Conservation (phyloP, 176 grass and related monocot genomes). For the Cenchrus purpureus region DNA sequence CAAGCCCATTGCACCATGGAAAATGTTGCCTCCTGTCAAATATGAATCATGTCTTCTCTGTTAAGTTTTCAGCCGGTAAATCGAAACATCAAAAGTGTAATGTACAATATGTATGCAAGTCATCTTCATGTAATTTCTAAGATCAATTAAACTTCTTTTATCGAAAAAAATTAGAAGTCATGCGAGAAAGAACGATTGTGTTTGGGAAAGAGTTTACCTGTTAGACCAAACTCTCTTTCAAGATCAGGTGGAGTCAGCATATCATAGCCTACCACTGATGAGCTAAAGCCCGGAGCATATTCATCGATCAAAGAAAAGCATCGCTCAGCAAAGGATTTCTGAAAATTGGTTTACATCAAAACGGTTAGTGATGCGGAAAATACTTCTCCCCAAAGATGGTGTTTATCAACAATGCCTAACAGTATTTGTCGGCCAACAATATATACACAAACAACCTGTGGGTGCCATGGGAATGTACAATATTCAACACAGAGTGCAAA, state of each 20-base stretch:
- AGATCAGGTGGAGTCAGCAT: slow-evolving; percentile 97
- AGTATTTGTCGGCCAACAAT: not conserved
- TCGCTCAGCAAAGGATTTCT: slow-evolving; percentile 88
- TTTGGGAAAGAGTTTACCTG: slow-evolving; percentile 49
- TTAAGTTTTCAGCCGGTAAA: slow-evolving; percentile 8
- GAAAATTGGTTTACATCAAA: slow-evolving; percentile 49
- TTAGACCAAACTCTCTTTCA: slow-evolving; percentile 93
- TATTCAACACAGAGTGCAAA: not conserved
- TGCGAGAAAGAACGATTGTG: not conserved
- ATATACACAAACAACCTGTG: slow-evolving; percentile 10
- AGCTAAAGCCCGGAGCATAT: slow-evolving; percentile 88
- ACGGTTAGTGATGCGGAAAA: slow-evolving; percentile 20
- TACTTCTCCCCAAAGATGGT: not conserved
- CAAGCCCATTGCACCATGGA: slow-evolving; percentile 94
- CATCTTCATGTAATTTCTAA: too few relatives aligned
- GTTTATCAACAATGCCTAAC: slow-evolving; percentile 4
- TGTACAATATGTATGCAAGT: too few relatives aligned
- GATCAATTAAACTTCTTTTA: too few relatives aligned
- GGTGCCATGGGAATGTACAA: not conserved
- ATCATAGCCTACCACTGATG: slow-evolving; percentile 88
- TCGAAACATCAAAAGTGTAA: not conserved
- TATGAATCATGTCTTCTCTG: slow-evolving; percentile 19
- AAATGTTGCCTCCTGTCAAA: slow-evolving; percentile 88
- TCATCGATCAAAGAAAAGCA: slow-evolving; percentile 98
- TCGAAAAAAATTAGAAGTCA: too few relatives aligned